These are phyloP conservation scores for Colletotrichum sp. DNA, from an alignment of 2,329 filamentous ascomycete species.

Conservation along the genomic window DNA sequence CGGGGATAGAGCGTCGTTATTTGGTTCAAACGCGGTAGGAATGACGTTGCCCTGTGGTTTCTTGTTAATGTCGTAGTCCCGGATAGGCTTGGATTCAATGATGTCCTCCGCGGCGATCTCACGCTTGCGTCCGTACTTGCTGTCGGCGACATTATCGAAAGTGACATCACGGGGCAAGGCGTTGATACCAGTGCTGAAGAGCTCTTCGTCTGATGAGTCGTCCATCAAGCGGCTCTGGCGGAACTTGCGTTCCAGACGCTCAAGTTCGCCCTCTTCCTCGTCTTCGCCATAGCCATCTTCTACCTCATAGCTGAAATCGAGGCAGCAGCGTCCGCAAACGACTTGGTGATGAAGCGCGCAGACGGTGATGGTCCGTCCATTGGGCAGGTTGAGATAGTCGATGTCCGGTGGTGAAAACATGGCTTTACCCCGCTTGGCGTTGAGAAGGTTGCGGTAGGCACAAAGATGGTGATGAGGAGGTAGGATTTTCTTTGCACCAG, in stretches of 20 bases:
- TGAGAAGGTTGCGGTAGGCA: fast-evolving
- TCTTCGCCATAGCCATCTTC: neutral
- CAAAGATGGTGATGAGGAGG: neutral
- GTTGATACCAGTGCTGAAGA: conserved; percentile 26
- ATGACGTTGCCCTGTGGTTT: conserved; percentile 23
- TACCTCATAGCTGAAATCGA: neutral
- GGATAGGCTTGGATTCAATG: neutral
- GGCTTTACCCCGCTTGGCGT: neutral
- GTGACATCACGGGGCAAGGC: conserved; percentile 38
- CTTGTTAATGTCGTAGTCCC: neutral
- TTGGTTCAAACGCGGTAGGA: conserved; percentile 34
- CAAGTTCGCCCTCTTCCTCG: neutral
- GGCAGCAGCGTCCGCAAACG: neutral
- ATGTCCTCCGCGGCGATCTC: neutral
- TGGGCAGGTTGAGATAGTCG: neutral
- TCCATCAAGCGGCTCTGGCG: neutral
- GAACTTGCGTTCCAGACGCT: neutral
- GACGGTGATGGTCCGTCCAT: neutral
- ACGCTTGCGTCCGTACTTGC: conserved; percentile 30
- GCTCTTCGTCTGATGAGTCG: neutral
- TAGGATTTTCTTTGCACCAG: neutral
- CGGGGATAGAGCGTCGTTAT: conserved; percentile 16
- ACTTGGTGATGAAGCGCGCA: neutral
- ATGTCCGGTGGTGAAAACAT: neutral
- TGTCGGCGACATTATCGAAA: conserved; percentile 40